Percentiles rank a stretch among this genome's conserved stretches.
Evolutionary conservation across 371 early-diverging fungal genomes (phyloP).

Genomic region (Rhizopus delemar): DNA sequence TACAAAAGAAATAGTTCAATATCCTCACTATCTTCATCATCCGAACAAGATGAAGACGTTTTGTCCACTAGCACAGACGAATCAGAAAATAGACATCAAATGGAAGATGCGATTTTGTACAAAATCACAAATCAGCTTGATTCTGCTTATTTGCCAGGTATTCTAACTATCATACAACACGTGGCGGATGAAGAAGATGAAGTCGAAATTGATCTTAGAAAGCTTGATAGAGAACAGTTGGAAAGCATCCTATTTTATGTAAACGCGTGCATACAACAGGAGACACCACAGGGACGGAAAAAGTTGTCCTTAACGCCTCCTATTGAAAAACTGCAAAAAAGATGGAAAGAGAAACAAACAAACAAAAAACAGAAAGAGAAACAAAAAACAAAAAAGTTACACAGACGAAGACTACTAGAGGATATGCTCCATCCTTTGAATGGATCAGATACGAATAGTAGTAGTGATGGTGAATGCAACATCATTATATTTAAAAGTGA

Average conservation of each 20-base stretch:
- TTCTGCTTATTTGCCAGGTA: conserved; percentile 29
- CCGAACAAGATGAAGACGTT: neutral
- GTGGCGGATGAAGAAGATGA: conserved; percentile 24
- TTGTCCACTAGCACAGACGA: neutral
- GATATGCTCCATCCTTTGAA: conserved; percentile 25
- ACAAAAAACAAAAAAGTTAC: conserved; percentile 15
- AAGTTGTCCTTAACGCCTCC: too few relatives aligned
- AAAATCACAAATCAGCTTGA: conserved; percentile 32
- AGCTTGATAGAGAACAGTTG: conserved; percentile 23
- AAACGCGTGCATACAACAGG: conserved; percentile 27
- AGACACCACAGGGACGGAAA: neutral
- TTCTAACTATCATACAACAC: conserved; percentile 24
- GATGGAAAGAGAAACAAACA: conserved; percentile 5
- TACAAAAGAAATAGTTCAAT: neutral
- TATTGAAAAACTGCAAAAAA: neutral
- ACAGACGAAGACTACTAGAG: conserved; percentile 28
- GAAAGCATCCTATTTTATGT: conserved; percentile 28
- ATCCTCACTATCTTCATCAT: neutral
- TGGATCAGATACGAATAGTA: neutral
- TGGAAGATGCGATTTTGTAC: conserved; percentile 30
- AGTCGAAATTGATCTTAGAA: conserved; percentile 31
- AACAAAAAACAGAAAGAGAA: conserved; percentile 6
- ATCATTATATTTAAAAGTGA: conserved; percentile 25
- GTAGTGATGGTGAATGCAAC: conserved; percentile 10
- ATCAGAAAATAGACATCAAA: conserved; percentile 18